Base-by-base conservation (phyloP, 1,284 basidiomycete species). In the Cutaneotrichosporon sp. region DNA sequence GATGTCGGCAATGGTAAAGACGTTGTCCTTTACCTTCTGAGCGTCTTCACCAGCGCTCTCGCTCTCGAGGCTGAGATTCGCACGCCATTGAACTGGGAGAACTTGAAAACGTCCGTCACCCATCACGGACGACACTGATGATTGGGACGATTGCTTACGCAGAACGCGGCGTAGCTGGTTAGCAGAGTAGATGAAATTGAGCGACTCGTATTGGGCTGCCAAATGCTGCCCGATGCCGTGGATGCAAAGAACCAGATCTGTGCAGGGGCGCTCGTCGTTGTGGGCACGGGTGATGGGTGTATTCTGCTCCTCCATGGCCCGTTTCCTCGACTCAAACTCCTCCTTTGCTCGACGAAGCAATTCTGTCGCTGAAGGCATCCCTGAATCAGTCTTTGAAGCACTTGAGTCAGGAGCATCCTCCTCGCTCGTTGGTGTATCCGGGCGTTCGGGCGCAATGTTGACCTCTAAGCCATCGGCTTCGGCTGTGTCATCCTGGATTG, bases 31-130 rank as follows among this genome's bases (percentile, higher is more conserved):
- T 9, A 72, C 77, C 46, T 78, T 77, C 23, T 73, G 64, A 30
- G 72, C 65, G 26, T 76, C 73, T 51, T 77, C 74, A n/a, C 65
- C 66, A 13, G 75, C 74, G 40, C 75, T 72, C 18, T 74, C 71
- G 17, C 76, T 67, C 33, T 73, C 73, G 12, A 79, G 65, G 38
- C 78, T 67, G 18, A 81, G 67, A 8, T 69, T 77, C 2, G 79
- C 76, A 23, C 80, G 69, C 81, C 81, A 82, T 57, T 79, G 78
- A 5, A 82, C 76, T 1, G 80, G 81, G 3, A 82, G 64, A 33
- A 82, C 76, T 52, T 70, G 78, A 4, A 77, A 68, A 36, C 78
- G 74, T 8, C 77, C 66, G 42, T 76, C 65, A 10, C 77, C 66
- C 57, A 79, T 76, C 41, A 80, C 76, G 0, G 74, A 77, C 1